phyloP scores from a whole-genome alignment of 1,284 basidiomycete species.

The Mycosarcoma maydis region DNA sequence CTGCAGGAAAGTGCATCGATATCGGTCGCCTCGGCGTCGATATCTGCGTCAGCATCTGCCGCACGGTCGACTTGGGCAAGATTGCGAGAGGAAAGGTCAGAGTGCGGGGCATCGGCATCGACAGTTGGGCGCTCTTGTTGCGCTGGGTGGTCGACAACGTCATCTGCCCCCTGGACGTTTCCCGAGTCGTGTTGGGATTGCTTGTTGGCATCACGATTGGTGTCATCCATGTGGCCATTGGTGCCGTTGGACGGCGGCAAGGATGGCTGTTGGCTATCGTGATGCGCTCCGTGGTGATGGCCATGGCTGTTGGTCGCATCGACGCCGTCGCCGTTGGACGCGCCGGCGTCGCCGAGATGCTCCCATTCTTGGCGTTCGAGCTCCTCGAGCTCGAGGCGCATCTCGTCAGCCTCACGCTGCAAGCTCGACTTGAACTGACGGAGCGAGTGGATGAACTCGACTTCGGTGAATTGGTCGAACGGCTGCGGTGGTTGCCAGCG shows the following conservation, averaged over 20 bases:
- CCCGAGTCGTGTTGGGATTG: constrained; percentile 24
- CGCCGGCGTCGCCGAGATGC: constrained; percentile 15
- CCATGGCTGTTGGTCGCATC: constrained; percentile 5
- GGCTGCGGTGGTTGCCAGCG: constrained; percentile 52
- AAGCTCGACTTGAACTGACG: constrained; percentile 59
- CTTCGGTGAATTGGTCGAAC: constrained; percentile 59
- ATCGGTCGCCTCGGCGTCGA: constrained; percentile 5
- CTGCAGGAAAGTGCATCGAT: constrained; percentile 33
- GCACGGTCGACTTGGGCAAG: background rate
- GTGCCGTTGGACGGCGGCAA: constrained; percentile 2
- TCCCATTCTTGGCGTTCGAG: constrained; percentile 51
- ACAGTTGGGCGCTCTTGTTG: constrained; percentile 13
- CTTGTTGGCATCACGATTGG: background rate
- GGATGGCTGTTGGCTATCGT: background rate
- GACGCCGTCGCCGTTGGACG: background rate
- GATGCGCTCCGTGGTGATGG: constrained; percentile 6
- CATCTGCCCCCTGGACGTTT: constrained; percentile 55
- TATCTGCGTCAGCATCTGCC: background rate
- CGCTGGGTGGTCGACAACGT: constrained; percentile 21
- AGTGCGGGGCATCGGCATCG: constrained; percentile 38
- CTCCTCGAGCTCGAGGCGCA: constrained; percentile 50
- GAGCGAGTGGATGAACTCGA: constrained; percentile 61
- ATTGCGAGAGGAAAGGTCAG: constrained; percentile 1
- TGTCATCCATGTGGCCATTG: constrained; percentile 7
- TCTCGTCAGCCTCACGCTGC: constrained; percentile 60